Base-by-base conservation (phyloP, 441 rosid genomes). In the Sinapis alba region DNA sequence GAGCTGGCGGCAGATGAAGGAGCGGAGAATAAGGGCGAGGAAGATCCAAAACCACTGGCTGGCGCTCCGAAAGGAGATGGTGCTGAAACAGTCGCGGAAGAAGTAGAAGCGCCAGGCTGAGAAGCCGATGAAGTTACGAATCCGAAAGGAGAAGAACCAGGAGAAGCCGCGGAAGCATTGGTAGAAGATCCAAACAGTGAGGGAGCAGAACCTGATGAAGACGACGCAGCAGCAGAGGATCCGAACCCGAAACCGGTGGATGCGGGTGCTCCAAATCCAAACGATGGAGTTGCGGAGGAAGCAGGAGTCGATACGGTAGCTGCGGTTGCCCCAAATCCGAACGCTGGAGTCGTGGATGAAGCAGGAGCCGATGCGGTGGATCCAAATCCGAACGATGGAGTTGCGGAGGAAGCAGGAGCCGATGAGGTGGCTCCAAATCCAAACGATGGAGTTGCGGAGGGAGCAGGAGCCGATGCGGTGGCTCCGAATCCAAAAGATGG, bases 41-140 rank as follows among this genome's bases (percentile, higher is more conserved):
- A 43, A 54, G 79, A 57, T 41, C 86, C 86, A 63, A 83, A 38
- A 66, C 71, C 83, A 8, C 82, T 65, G 0, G 76, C 58, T 7
- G 86, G 68, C 8, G 78, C 69, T 20, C 82, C 86, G 57, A 82
- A 84, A 2, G 75, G 41, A 32, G 87, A 69, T 0, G 80, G 23
- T 6, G 53, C 72, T 41, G 82, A 62, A 45, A 13, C 28, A 0
- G 65, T 26, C 56, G 50, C 72, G 1, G 53, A 47, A 5, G 73
- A 75, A 23, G 82, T 81, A 58, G 81, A 66, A 7, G 81, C 47
- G 3, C 4, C 45, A 67, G 71, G 47, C 71, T 50, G 60, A 67
- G 61, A 67, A 10, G 87, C 16, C 12, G 78, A 68, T 16, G 83
- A 51, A 58, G 77, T 65, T 38, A 69, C 67, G 19, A 75, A 54